phyloP scores from a whole-genome alignment of 768 basidiomycete species.

The Amanita rimosa region DNA sequence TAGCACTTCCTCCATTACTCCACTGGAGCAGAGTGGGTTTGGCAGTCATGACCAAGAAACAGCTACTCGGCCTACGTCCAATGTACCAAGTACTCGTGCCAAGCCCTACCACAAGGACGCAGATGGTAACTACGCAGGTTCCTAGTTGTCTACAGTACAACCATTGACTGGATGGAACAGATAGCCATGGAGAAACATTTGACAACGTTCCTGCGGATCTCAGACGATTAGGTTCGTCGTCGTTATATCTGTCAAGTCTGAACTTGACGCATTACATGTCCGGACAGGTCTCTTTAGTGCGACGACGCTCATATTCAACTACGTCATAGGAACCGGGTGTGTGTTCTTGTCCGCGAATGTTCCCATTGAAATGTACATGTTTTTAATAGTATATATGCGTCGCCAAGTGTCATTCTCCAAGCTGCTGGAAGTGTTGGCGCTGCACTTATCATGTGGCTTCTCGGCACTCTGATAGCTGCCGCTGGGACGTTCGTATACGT shows the following conservation, averaged over 20 bases:
- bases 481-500: constrained; percentile 63
- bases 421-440: constrained; percentile 64
- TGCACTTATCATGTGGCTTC: constrained; percentile 57
- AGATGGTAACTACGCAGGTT: background rate
- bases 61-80: background rate
- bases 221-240: constrained; percentile 36
- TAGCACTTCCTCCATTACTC: background rate
- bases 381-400: constrained; percentile 52
- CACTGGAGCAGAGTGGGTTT: background rate
- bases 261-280: background rate
- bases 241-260: background rate
- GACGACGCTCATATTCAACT: constrained; percentile 61
- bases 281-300: constrained; percentile 38
- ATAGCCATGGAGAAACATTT: constrained; percentile 22
- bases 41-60: background rate
- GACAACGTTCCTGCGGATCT: constrained; percentile 38
- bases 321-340: constrained; percentile 65
- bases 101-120: background rate
- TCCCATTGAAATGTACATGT: background rate
- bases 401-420: constrained; percentile 55
- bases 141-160: background rate
- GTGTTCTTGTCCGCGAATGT: constrained; percentile 5
- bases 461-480: constrained; percentile 53
- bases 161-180: background rate
- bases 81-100: background rate